A percentile compares a stretch with the other conserved stretches of the same genome.
These are phyloP conservation scores for Eucalyptus cloeziana DNA, from an alignment of 345 rosid genomes.

Conservation along the genomic window DNA sequence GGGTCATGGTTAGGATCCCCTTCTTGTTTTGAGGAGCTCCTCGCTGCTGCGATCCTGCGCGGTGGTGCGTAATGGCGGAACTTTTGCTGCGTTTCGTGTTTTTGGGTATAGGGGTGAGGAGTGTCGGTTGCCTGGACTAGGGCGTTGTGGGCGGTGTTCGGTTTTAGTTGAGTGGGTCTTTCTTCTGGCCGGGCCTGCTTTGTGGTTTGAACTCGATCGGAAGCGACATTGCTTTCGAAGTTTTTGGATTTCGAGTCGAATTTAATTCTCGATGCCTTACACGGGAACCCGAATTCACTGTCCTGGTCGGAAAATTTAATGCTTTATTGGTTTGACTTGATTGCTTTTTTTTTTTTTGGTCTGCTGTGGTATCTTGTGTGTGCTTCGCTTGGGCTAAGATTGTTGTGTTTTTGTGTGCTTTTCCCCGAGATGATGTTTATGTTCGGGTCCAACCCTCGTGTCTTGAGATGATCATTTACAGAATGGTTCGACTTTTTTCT, in stretches of 20 bases:
- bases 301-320: neutral
- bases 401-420: neutral
- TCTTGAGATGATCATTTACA: neutral
- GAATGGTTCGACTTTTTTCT: neutral
- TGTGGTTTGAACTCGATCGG: neutral
- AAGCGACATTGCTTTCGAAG: neutral
- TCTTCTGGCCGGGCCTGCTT: neutral
- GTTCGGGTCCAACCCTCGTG: neutral
- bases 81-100: neutral
- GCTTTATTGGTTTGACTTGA: neutral
- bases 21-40: neutral
- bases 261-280: neutral
- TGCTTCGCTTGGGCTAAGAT: neutral
- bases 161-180: neutral
- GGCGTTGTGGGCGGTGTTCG: neutral
- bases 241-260: neutral
- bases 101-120: neutral
- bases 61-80: neutral
- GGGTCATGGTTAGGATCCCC: neutral
- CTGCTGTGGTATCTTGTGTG: neutral
- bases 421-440: neutral
- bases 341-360: neutral
- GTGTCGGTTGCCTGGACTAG: neutral
- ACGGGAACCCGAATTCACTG: neutral
- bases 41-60: neutral